Base-by-base conservation (phyloP, 768 basidiomycete species). In the Russula emetica region DNA sequence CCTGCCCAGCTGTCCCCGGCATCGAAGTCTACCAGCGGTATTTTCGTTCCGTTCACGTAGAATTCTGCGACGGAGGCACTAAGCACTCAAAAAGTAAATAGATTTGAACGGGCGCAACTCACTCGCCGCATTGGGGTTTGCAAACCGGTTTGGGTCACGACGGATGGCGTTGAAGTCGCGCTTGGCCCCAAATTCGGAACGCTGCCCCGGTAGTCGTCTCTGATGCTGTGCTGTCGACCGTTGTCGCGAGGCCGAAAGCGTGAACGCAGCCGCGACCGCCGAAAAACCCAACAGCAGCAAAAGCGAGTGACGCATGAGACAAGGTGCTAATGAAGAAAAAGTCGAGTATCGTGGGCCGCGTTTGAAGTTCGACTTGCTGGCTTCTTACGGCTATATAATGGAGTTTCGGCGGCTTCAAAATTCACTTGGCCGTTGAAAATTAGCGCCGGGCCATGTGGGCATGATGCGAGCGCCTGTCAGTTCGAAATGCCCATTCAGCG, bases 1-100 rank as follows among this genome's bases (percentile, higher is more conserved):
- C 67, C 67, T 10, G 67, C 60, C 60, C 61, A 68, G 30, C 67
- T 68, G 30, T 67, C 61, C 5, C 67, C 67, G 10, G 56, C 61
- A 34, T 68, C 65, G 24, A 68, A 68, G 58, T 68, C 50, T 6
- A 68, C 65, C 54, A 60, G 34, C 3, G 67, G 67, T 38, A 68
- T 58, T 2, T 32, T 54, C 16, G 5, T 51, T 24, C 67, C 67
- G 20, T 66, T 44, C 40, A 68, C 67, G 5, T 42, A 24, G 30
- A 66, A 68, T 5, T 26, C 67, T 68, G 63, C 0, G 24, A 4
- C 8, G 24, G 18, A 7, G 13, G 24, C 22, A 42, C 28, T 18
- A 47, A 9, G 34, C 9, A 36, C 22, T 14, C 55, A 47, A 18
- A 45, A 55, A 30, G 40, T 18, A 44, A 24, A 38, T 18, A 44